phyloP scores from a whole-genome alignment of 2,329 filamentous ascomycete species.

The Tolypocladium endophyticum region DNA sequence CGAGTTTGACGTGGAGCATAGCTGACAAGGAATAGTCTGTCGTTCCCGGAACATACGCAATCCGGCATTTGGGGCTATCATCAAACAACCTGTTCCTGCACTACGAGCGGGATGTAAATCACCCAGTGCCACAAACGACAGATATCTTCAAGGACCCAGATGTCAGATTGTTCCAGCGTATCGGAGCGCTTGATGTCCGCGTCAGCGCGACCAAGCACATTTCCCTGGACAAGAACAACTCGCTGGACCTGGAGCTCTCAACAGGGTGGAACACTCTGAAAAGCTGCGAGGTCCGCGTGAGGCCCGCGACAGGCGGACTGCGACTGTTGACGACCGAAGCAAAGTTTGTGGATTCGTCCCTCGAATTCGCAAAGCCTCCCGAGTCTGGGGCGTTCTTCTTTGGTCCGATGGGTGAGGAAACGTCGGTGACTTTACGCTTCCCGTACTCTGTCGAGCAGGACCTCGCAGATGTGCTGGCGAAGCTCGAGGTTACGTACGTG shows the following conservation, averaged over 20 bases:
- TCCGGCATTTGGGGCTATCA: slow-evolving; percentile 60
- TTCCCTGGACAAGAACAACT: slow-evolving; percentile 69
- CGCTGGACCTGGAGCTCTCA: slow-evolving; percentile 61
- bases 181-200: slow-evolving; percentile 56
- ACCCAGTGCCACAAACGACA: slow-evolving; percentile 32
- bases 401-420: slow-evolving; percentile 30
- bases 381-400: slow-evolving; percentile 45
- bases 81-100: slow-evolving; percentile 54
- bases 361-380: slow-evolving; percentile 35
- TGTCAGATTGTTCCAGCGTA: slow-evolving; percentile 63
- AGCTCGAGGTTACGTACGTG: slow-evolving; percentile 65
- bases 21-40: slow-evolving; percentile 38
- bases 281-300: slow-evolving; percentile 49
- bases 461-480: slow-evolving; percentile 58
- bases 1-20: not conserved
- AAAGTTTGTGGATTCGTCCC: slow-evolving; percentile 30
- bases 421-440: slow-evolving; percentile 48
- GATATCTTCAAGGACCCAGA: slow-evolving; percentile 48
- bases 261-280: slow-evolving; percentile 64
- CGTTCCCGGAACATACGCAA: slow-evolving; percentile 62
- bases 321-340: slow-evolving; percentile 53
- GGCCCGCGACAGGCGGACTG: slow-evolving; percentile 54
- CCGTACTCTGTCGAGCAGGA: slow-evolving; percentile 81
- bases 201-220: slow-evolving; percentile 59
- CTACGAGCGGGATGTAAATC: slow-evolving; percentile 48